Percentiles rank a stretch among this genome's conserved stretches.
Conservation (phyloP, 495 filamentous ascomycete species). For the Penicillium lagena region DNA sequence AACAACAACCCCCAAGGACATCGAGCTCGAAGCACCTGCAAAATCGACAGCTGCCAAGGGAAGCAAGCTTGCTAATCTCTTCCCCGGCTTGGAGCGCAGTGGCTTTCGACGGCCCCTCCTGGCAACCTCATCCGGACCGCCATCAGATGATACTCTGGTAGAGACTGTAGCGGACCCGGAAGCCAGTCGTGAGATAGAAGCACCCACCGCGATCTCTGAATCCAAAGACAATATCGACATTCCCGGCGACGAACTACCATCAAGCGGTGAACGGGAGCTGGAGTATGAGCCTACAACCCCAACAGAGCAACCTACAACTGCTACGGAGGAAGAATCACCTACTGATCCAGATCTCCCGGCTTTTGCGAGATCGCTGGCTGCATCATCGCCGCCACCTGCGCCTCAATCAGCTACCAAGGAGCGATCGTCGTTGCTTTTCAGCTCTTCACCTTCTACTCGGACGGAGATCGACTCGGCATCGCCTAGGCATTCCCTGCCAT, state of each 20-base stretch:
- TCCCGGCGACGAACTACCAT: slow-evolving; percentile 5
- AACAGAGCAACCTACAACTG: not conserved
- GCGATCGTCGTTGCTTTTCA: slow-evolving; percentile 46
- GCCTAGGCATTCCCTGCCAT: slow-evolving; percentile 12
- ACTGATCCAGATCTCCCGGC: slow-evolving; percentile 11
- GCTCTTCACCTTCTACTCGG: slow-evolving; percentile 43
- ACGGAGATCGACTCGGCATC: slow-evolving; percentile 7
- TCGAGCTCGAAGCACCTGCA: slow-evolving; percentile 12
- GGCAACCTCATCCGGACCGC: slow-evolving; percentile 16
- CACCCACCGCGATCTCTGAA: slow-evolving; percentile 27
- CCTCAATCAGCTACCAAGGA: slow-evolving; percentile 45
- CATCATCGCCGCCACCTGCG: slow-evolving; percentile 25
- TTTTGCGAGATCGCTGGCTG: slow-evolving; percentile 6
- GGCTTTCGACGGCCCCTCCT: slow-evolving; percentile 23
- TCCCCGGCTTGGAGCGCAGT: slow-evolving; percentile 31
- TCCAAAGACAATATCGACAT: slow-evolving; percentile 10
- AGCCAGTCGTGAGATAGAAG: slow-evolving; percentile 46
- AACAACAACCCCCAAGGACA: slow-evolving; percentile 4
- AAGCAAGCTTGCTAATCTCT: slow-evolving; percentile 31
- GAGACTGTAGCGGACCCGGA: slow-evolving; percentile 32
- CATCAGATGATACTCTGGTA: slow-evolving; percentile 45
- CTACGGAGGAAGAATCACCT: slow-evolving; percentile 4
- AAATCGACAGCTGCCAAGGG: slow-evolving; percentile 18
- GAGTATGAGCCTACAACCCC: slow-evolving; percentile 1
- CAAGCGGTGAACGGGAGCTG: slow-evolving; percentile 1